Percentiles rank a stretch among this genome's conserved stretches.
These are phyloP conservation scores for Nicotiana paniculata DNA, from an alignment of 257 asterid species.

Conservation along the genomic window DNA sequence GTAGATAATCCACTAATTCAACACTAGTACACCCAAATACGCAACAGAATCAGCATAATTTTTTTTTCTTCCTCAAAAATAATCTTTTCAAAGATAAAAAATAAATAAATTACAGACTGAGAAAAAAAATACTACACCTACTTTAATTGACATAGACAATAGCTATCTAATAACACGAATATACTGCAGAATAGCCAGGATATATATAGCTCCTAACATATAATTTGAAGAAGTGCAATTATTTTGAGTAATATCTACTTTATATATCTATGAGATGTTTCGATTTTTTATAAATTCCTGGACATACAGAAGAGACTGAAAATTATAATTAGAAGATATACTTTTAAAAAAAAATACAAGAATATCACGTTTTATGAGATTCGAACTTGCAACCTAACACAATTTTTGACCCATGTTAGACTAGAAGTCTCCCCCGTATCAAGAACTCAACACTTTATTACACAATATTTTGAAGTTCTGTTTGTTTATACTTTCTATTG, in stretches of 20 bases:
- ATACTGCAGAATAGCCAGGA: neutral
- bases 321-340: neutral
- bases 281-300: neutral
- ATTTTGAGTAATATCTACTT: too few relatives aligned
- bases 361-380: neutral
- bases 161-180: neutral
- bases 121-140: neutral
- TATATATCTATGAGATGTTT: neutral
- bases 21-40: neutral
- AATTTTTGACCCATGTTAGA: neutral
- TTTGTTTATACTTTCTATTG: too few relatives aligned
- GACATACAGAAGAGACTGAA: neutral
- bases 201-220: too few relatives aligned
- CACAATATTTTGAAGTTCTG: too few relatives aligned
- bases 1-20: conserved; percentile 26
- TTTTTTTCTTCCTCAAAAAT: neutral
- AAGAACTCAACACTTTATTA: neutral
- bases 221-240: too few relatives aligned
- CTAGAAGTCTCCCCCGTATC: neutral
- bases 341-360: neutral
- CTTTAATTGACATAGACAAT: neutral
- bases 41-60: neutral
- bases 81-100: neutral
- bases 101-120: too few relatives aligned
- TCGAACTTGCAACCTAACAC: neutral